A percentile compares a stretch with the other conserved stretches of the same genome.
Evolutionary conservation across 306 rosid genomes (phyloP).

Genomic region (Lithocarpus polystachyus): DNA sequence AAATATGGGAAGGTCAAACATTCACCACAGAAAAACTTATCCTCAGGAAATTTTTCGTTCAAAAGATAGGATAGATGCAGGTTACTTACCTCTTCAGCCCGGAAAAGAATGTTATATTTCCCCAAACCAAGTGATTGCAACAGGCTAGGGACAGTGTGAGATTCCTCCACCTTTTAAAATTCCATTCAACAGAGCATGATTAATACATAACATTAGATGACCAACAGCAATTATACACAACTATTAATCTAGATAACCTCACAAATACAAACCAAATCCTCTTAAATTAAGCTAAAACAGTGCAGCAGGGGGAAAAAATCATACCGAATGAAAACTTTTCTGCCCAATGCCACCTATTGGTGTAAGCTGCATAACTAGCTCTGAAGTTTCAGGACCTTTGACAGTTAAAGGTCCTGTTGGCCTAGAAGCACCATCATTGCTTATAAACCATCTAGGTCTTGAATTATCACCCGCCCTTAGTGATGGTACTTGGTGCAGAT

Average conservation of each 20-base stretch:
- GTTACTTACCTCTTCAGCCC: constrained; percentile 62
- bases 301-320: background rate
- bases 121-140: constrained; percentile 59
- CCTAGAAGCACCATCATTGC: constrained; percentile 32
- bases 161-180: constrained; percentile 35
- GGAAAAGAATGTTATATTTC: constrained; percentile 50
- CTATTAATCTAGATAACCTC: background rate
- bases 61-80: background rate
- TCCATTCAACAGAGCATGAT: background rate
- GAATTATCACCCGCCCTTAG: constrained; percentile 24
- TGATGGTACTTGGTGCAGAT: constrained; percentile 25
- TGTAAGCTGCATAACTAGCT: constrained; percentile 24
- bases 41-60: background rate
- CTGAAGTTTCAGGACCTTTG: constrained; percentile 34
- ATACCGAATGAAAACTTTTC: constrained; percentile 34
- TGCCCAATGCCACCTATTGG: constrained; percentile 28
- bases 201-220: background rate
- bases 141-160: constrained; percentile 45
- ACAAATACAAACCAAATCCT: background rate
- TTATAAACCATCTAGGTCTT: constrained; percentile 32
- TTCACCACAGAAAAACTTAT: background rate
- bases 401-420: constrained; percentile 17
- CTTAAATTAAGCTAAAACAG: background rate
- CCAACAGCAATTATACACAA: background rate
- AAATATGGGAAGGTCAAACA: background rate